A percentile compares a stretch with the other conserved stretches of the same genome.
These are phyloP conservation scores for Haemoproteus tartakovskyi DNA, from an alignment of 169 alveolate genomes.

Conservation along the genomic window DNA sequence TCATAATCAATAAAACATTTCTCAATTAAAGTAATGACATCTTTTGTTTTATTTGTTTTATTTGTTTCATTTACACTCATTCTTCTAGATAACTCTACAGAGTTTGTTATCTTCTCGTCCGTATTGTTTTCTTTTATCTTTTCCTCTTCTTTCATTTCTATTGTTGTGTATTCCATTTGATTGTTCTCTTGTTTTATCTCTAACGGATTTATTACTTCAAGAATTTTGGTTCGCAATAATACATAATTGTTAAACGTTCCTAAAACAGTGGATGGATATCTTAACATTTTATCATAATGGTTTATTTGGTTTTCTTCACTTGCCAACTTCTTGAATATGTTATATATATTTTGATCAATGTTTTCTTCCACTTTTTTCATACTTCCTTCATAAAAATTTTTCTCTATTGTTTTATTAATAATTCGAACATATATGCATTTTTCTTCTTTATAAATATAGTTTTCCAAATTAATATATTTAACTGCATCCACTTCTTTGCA, in stretches of 20 bases:
- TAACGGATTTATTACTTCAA: background rate
- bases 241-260: slow-evolving; percentile 54
- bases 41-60: background rate
- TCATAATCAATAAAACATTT: slow-evolving; percentile 63
- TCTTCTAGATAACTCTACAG: background rate
- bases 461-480: slow-evolving; percentile 54
- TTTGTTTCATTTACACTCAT: background rate
- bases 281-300: slow-evolving; percentile 11
- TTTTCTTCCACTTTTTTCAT: slow-evolving; percentile 35
- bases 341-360: slow-evolving; percentile 16
- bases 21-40: slow-evolving; percentile 43
- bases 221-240: slow-evolving; percentile 25
- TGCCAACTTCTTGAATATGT: slow-evolving; percentile 21
- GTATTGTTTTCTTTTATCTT: background rate
- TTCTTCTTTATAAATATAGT: slow-evolving; percentile 56
- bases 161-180: background rate
- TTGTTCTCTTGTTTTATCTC: background rate
- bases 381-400: slow-evolving; percentile 59
- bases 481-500: slow-evolving; percentile 55
- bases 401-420: slow-evolving; percentile 38
- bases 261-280: slow-evolving; percentile 57
- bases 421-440: slow-evolving; percentile 50
- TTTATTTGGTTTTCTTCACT: slow-evolving; percentile 5
- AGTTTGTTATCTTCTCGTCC: background rate
- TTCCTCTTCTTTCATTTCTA: background rate